Percentiles rank a stretch among this genome's conserved stretches.
These are phyloP conservation scores for Melanogaster broomeanus DNA, from an alignment of 768 basidiomycete species.

Conservation along the genomic window DNA sequence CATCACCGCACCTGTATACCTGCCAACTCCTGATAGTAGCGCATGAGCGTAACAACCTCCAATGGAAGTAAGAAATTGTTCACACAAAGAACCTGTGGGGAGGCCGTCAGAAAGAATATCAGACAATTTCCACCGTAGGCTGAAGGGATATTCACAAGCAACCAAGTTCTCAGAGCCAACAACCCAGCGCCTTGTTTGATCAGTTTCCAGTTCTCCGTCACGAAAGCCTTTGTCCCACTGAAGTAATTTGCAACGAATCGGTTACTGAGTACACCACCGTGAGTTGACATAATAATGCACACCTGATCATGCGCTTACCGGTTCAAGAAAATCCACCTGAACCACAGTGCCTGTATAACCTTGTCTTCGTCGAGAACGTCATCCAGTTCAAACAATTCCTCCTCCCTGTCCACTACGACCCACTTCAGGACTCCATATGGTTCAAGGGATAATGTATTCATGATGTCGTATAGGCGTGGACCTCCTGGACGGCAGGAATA, in stretches of 20 bases:
- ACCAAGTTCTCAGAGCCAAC: slow-evolving; percentile 60
- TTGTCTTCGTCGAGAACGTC: slow-evolving; percentile 76
- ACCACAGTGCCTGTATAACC: slow-evolving; percentile 79
- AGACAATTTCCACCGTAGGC: background rate
- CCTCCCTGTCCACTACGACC: slow-evolving; percentile 71
- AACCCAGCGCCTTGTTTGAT: slow-evolving; percentile 73
- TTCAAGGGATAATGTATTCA: slow-evolving; percentile 59
- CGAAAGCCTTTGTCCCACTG: slow-evolving; percentile 53
- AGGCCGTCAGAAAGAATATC: background rate
- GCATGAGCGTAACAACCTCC: slow-evolving; percentile 53
- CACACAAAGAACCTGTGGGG: slow-evolving; percentile 50
- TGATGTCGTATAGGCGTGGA: slow-evolving; percentile 61
- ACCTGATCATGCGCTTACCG: slow-evolving; percentile 40
- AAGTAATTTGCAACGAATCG: slow-evolving; percentile 57
- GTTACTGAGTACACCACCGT: slow-evolving; percentile 36
- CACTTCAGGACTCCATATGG: slow-evolving; percentile 67
- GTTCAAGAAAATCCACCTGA: slow-evolving; percentile 68
- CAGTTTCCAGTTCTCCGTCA: slow-evolving; percentile 62
- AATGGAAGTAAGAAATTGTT: slow-evolving; percentile 52
- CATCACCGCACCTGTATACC: slow-evolving; percentile 42
- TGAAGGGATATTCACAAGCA: slow-evolving; percentile 46
- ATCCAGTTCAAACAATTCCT: slow-evolving; percentile 72
- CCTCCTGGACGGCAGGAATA: slow-evolving; percentile 72
- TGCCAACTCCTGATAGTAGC: slow-evolving; percentile 55
- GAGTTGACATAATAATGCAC: background rate